Percentiles rank a stretch among this genome's conserved stretches.
phyloP scores from a whole-genome alignment of 75 land plant genomes.

The Selaginella moellendorffii region DNA sequence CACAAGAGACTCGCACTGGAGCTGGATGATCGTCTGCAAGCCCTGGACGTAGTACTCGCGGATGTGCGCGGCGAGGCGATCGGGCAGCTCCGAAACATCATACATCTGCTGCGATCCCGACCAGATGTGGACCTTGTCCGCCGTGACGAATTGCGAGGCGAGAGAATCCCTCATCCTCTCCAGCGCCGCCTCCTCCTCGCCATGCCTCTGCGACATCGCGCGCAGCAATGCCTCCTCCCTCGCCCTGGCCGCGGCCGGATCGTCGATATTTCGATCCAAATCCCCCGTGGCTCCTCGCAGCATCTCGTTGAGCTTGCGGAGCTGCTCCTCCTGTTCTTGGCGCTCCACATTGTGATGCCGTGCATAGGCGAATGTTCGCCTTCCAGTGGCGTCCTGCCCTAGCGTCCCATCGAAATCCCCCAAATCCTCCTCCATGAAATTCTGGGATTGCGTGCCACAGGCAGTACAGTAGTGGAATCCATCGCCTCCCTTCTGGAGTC shows the following conservation, averaged over 20 bases:
- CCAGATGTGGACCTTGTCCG: not conserved
- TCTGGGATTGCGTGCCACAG: constrained; percentile 60
- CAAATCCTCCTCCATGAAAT: constrained; percentile 36
- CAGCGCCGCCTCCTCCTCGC: constrained; percentile 5
- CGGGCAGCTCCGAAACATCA: constrained; percentile 7
- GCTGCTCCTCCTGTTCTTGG: not conserved
- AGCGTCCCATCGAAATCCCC: too few species aligned
- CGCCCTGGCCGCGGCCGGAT: not conserved
- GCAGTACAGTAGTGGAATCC: constrained; percentile 63
- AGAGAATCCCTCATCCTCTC: not conserved
- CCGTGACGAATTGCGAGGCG: not conserved
- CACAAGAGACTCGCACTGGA: constrained; percentile 76
- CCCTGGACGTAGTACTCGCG: constrained; percentile 58
- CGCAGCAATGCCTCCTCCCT: not conserved
- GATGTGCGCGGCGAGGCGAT: constrained; percentile 5
- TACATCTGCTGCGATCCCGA: not conserved
- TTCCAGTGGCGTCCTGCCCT: constrained; percentile 23
- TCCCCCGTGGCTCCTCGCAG: too few species aligned
- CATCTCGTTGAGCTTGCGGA: constrained; percentile 7
- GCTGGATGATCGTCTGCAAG: constrained; percentile 59
- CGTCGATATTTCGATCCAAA: not conserved
- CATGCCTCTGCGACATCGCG: not conserved
- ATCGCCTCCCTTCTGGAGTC: constrained; percentile 30
- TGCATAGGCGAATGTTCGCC: constrained; percentile 12
- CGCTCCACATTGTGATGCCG: constrained; percentile 13